Evolutionary conservation across 2,329 filamentous ascomycete genomes (phyloP).

Genomic region (Scytalidium sp.): DNA sequence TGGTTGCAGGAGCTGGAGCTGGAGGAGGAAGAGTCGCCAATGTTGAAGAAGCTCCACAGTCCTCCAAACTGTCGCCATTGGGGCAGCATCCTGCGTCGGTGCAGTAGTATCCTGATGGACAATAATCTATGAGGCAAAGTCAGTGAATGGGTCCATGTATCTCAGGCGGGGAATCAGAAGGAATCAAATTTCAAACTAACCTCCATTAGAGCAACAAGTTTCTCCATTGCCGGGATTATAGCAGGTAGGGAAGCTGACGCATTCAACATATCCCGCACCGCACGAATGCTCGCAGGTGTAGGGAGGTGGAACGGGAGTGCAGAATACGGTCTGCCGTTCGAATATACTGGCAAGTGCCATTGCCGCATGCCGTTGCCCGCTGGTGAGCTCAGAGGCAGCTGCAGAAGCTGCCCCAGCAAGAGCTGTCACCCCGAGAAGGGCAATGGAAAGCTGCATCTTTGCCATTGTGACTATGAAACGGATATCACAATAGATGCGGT

Average conservation of each 20-base stretch:
- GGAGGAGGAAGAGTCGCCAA: background rate
- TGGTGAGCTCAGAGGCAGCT: too few relatives aligned
- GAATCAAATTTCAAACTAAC: background rate
- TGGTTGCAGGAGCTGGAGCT: too few relatives aligned
- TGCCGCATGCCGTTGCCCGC: too few relatives aligned
- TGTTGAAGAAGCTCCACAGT: background rate
- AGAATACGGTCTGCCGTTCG: too few relatives aligned
- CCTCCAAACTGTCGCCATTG: background rate
- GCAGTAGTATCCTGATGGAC: background rate
- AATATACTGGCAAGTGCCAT: too few relatives aligned
- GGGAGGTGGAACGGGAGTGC: too few relatives aligned
- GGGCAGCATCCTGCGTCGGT: slow-evolving; percentile 2
- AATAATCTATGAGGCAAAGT: background rate
- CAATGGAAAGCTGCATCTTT: too few relatives aligned
- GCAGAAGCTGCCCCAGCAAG: too few relatives aligned
- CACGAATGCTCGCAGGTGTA: background rate
- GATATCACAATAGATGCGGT: too few relatives aligned
- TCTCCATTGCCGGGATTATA: slow-evolving; percentile 2
- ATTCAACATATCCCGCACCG: background rate
- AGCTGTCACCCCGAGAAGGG: too few relatives aligned
- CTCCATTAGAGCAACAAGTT: slow-evolving; percentile 2
- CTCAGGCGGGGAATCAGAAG: too few relatives aligned
- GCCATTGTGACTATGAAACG: too few relatives aligned
- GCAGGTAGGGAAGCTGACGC: background rate
- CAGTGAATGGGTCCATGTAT: background rate